Conservation (phyloP, 129 eudicot species). For the Helichrysum umbraculigerum region DNA sequence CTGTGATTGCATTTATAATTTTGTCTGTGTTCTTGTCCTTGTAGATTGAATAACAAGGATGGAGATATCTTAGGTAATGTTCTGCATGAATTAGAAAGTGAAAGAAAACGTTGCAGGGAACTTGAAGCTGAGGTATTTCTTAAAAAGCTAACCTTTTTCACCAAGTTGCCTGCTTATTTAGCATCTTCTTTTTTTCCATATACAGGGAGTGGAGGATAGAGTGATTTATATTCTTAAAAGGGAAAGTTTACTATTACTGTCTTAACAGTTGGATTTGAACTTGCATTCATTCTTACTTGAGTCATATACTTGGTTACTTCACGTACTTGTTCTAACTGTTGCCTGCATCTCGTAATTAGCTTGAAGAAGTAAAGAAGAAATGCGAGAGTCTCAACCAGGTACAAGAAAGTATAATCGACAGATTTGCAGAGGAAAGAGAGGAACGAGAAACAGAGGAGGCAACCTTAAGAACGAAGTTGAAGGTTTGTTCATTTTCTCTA, state of each 20-base stretch:
- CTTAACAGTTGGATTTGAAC: no score
- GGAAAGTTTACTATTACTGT: no score
- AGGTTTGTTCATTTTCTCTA: conserved; percentile 43
- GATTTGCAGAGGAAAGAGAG: conserved; percentile 74
- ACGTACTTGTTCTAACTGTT: background rate
- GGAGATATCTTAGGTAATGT: conserved; percentile 48
- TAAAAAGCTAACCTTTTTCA: background rate
- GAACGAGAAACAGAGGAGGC: conserved; percentile 73
- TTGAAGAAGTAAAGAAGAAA: conserved; percentile 45
- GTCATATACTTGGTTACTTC: no score
- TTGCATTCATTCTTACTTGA: no score
- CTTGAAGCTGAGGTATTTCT: conserved; percentile 71
- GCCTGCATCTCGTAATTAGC: conserved; percentile 32
- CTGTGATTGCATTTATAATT: background rate
- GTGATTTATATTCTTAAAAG: no score
- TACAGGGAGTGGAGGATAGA: no score
- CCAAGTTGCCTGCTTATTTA: background rate
- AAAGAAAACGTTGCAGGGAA: conserved; percentile 49
- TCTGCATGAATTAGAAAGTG: conserved; percentile 48
- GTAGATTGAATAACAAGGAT: conserved; percentile 58
- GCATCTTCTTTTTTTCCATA: no score
- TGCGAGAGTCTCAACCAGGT: conserved; percentile 50
- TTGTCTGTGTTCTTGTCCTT: background rate
- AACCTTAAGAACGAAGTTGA: conserved; percentile 54
- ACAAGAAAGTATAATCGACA: conserved; percentile 66